Base-by-base conservation (phyloP, 495 filamentous ascomycete species). In the Aspergillus bridgeri region DNA sequence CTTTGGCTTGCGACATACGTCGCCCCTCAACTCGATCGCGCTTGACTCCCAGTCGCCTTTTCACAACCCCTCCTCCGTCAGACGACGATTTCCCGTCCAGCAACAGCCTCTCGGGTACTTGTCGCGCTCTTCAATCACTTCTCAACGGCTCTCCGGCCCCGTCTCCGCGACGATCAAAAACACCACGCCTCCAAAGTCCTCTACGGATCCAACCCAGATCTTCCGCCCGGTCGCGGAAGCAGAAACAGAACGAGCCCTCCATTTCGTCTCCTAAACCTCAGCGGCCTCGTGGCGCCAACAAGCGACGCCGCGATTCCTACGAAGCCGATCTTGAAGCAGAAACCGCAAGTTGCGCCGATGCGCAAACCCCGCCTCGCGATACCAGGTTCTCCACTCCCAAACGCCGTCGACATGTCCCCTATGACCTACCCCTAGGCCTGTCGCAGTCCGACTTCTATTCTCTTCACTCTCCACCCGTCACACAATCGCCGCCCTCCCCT, bases 101-200 rank as follows among this genome's bases (percentile, higher is more conserved):
- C 60, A 74, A 75, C 62, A 82, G 85, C 69, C 81, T 89, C 53
- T 78, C 86, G 62, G 81, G 79, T 44, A 86, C 86, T 54, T 90
- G 87, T 69, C 87, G 86, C 69, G 82, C 85, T 3, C 80, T 91
- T 0, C 88, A 91, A 62, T 83, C 84, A 0, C 83, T 89, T 57
- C 77, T 91, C 22, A 73, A 74, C 23, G 69, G 70, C 42, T 75
- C 75, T 3, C 75, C 71, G 22, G 67, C 67, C 23, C 71, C 76
- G 15, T 66, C 68, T 11, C 68, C 69, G 57, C 77, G 58, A 61
- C 64, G 71, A 72, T 45, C 61, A 24, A 73, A 68, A 64, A 70
- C 67, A 3, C 69, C 68, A 49, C 77, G 79, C 22, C 77, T 83
- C 42, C 78, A 79, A 57, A 80, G 80, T 56, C 76, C 84, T 6